A percentile compares a stretch with the other conserved stretches of the same genome.
phyloP scores from a whole-genome alignment of 352 stramenopile genomes.

The Phytophthora sp. region DNA sequence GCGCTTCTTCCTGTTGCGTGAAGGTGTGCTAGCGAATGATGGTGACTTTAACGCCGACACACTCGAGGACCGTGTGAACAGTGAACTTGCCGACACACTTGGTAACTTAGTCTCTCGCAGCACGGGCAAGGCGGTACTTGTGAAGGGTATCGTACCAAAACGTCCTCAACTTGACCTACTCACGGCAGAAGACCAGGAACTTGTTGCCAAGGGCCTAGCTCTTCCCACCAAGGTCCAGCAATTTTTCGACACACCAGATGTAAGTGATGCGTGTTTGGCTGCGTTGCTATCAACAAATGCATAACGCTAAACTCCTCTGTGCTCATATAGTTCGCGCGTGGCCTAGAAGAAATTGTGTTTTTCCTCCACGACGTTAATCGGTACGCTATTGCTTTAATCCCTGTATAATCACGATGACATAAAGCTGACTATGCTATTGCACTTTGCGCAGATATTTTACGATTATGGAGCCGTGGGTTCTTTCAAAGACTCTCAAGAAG shows the following conservation, averaged over 20 bases:
- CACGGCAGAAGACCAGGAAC: slow-evolving; percentile 47
- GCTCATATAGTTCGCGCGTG: slow-evolving; percentile 60
- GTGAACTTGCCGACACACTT: slow-evolving; percentile 91
- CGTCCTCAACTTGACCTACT: slow-evolving; percentile 39
- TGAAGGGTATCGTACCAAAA: slow-evolving; percentile 50
- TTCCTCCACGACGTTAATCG: slow-evolving; percentile 86
- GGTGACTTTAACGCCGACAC: slow-evolving; percentile 87
- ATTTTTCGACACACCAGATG: slow-evolving; percentile 75
- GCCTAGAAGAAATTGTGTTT: slow-evolving; percentile 78
- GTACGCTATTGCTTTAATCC: slow-evolving; percentile 20
- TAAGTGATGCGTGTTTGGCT: slow-evolving; percentile 31
- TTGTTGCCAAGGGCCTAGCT: slow-evolving; percentile 60
- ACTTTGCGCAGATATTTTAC: slow-evolving; percentile 66
- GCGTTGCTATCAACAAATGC: not conserved
- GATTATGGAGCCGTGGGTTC: slow-evolving; percentile 76
- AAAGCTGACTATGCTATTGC: too few species aligned
- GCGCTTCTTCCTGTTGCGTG: slow-evolving; percentile 91
- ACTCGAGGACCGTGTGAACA: slow-evolving; percentile 97
- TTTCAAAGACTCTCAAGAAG: slow-evolving; percentile 66
- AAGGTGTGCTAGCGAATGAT: slow-evolving; percentile 95
- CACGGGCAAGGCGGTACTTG: slow-evolving; percentile 74
- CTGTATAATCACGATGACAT: not conserved
- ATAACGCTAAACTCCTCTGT: not conserved
- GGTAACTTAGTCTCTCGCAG: slow-evolving; percentile 89
- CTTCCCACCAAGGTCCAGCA: slow-evolving; percentile 51